A percentile compares a stretch with the other conserved stretches of the same genome.
Conservation (phyloP, 352 stramenopile species). For the Globisporangium abappressorium region DNA sequence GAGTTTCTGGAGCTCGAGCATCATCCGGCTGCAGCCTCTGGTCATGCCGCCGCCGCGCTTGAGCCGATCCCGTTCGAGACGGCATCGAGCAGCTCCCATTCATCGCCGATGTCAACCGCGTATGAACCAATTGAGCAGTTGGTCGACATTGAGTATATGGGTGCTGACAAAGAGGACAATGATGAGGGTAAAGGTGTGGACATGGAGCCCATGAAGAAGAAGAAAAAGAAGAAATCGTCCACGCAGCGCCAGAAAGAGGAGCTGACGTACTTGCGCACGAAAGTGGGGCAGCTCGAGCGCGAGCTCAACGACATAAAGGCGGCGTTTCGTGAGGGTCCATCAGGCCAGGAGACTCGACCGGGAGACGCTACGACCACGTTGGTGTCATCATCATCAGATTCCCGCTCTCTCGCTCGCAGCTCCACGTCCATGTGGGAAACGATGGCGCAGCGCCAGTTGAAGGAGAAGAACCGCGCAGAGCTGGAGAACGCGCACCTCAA, state of each 20-base stretch:
- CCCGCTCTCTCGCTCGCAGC: background rate
- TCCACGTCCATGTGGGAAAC: constrained; percentile 1
- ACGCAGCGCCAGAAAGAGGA: constrained; percentile 54
- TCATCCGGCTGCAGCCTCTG: background rate
- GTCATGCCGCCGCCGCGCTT: background rate
- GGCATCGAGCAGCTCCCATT: background rate
- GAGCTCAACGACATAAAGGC: constrained; percentile 21
- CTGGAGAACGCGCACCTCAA: constrained; percentile 11
- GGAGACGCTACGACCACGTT: background rate
- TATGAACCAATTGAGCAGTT: background rate
- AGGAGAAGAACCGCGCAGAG: constrained; percentile 4
- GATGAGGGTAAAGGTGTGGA: too few species aligned
- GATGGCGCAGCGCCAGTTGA: background rate
- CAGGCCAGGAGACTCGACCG: background rate
- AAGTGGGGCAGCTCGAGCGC: constrained; percentile 43
- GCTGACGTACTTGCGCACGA: constrained; percentile 34
- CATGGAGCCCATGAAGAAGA: background rate
- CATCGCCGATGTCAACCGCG: background rate
- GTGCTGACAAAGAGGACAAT: background rate
- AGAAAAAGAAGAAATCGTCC: constrained; percentile 35
- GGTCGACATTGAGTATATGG: background rate
- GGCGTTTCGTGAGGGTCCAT: background rate
- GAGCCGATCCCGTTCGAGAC: background rate
- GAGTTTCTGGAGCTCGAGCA: constrained; percentile 5
- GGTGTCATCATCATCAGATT: background rate